These are phyloP conservation scores for Apiospora saccharicola DNA, from an alignment of 2,329 filamentous ascomycete species.

Conservation along the genomic window DNA sequence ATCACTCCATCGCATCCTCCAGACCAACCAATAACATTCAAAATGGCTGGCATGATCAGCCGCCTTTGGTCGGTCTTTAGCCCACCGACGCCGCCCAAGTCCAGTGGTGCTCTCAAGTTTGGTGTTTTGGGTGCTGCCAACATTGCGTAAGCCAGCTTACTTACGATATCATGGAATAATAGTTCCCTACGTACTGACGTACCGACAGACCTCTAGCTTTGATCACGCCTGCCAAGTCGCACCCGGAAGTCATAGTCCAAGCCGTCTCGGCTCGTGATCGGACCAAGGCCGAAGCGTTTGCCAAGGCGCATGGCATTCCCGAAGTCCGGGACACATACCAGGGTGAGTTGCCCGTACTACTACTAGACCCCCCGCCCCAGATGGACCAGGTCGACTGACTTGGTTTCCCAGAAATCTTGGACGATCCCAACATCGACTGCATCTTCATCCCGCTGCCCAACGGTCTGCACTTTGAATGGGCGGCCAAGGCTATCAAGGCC, in stretches of 20 bases:
- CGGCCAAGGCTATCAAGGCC: slow-evolving; percentile 46
- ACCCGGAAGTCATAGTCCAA: slow-evolving; percentile 9
- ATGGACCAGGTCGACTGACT: not conserved
- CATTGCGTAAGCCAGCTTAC: not conserved
- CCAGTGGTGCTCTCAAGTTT: slow-evolving; percentile 17
- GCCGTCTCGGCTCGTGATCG: not conserved
- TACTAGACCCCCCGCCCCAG: not conserved
- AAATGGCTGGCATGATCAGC: not conserved
- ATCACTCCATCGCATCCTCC: not conserved
- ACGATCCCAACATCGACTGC: slow-evolving; percentile 46
- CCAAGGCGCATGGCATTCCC: slow-evolving; percentile 1
- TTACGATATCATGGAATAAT: not conserved
- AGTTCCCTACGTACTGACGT: not conserved
- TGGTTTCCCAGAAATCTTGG: slow-evolving; percentile 36
- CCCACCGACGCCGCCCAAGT: not conserved
- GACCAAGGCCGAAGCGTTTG: not conserved
- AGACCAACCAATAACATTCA: not conserved
- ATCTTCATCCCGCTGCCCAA: slow-evolving; percentile 53
- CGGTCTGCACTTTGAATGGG: slow-evolving; percentile 46
- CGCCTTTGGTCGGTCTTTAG: not conserved
- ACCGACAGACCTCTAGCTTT: not conserved
- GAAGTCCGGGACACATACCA: slow-evolving; percentile 19
- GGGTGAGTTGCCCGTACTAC: not conserved
- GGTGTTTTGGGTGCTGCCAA: slow-evolving; percentile 23
- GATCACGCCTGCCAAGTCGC: slow-evolving; percentile 8